Evolutionary conservation across 768 basidiomycete species (phyloP).

Genomic region (Leucogyrophana mollusca): DNA sequence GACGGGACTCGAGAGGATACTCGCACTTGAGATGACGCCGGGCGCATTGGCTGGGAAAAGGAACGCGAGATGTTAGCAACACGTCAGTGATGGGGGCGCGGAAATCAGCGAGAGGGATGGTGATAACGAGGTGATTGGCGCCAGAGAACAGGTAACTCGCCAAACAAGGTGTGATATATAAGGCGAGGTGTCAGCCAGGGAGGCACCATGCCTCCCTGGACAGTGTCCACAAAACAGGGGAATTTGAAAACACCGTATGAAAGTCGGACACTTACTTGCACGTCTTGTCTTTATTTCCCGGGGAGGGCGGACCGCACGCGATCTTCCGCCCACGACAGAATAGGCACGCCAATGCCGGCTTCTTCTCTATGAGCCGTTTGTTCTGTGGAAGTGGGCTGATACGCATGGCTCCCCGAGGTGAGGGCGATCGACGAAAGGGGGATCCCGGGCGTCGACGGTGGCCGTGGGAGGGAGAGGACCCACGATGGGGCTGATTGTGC

Average conservation of each 20-base stretch:
- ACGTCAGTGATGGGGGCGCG: conserved; percentile 13
- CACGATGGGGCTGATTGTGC: conserved; percentile 4
- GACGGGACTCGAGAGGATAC: conserved; percentile 67
- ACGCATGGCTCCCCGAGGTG: conserved; percentile 15
- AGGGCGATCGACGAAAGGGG: conserved; percentile 24
- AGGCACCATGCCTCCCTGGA: background rate
- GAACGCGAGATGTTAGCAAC: conserved; percentile 9
- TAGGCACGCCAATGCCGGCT: conserved; percentile 61
- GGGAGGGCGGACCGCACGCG: conserved; percentile 60
- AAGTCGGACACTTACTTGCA: conserved; percentile 58
- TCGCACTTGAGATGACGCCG: conserved; percentile 68
- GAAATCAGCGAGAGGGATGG: conserved; percentile 22
- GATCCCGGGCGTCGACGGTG: conserved; percentile 12
- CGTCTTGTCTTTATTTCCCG: conserved; percentile 51
- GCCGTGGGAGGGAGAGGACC: conserved; percentile 8
- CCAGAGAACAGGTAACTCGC: conserved; percentile 11
- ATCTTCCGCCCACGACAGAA: conserved; percentile 71
- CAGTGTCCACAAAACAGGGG: background rate
- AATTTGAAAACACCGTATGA: background rate
- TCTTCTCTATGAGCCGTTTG: conserved; percentile 40
- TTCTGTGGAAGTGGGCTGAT: conserved; percentile 21
- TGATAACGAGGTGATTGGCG: conserved; percentile 15
- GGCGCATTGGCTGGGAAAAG: conserved; percentile 61
- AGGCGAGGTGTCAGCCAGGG: conserved; percentile 1
- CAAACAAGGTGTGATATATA: conserved; percentile 2